Base-by-base conservation (phyloP, 768 basidiomycete genomes). In the Amyloporia xantha region DNA sequence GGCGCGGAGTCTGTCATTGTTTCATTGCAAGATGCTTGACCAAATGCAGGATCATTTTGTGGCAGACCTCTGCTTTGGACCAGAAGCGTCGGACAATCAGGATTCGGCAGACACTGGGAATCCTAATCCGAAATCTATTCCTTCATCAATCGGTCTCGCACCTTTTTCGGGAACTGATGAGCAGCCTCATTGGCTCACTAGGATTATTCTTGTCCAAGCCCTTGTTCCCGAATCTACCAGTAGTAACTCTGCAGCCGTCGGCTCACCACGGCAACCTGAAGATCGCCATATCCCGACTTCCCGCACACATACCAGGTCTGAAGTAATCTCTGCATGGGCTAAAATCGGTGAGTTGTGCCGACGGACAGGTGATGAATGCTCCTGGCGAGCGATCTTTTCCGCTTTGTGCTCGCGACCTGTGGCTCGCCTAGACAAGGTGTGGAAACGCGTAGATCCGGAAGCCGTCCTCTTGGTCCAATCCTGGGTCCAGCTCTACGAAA, bases 121-220 rank as follows among this genome's bases (percentile, higher is more conserved):
- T 24, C 15, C 7, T 9, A 24, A 27, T 23, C 41, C 44, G 23
- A 27, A 47, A 23, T 44, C 30, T 42, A 47, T 25, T 1, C 47
- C 44, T 13, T 36, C 48, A 3, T 28, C 41, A 27, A 30, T 23
- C 40, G 42, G 37, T 15, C 49, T 64, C 7, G 19, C 61, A 13
- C 68, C 69, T 20, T 72, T 90, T 15, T 80, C 86, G 53, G 87
- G 88, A 5, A 82, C 68, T 49, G 82, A 86, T 24, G 79, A 80
- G 4, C 72, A 71, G 37, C 86, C 87, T 1, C 85, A 92, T 61
- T 92, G 89, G 88, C 68, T 91, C 36, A 91, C 90, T 12, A 82
- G 77, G 57, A 64, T 86, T 3, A 66, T 91, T 5, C 63, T 92
- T 1, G 62, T 82, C 38, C 87, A 89, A 60, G 76, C 90, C 11